Conservation (phyloP, 345 rosid species). For the Rhizophora apiculata region DNA sequence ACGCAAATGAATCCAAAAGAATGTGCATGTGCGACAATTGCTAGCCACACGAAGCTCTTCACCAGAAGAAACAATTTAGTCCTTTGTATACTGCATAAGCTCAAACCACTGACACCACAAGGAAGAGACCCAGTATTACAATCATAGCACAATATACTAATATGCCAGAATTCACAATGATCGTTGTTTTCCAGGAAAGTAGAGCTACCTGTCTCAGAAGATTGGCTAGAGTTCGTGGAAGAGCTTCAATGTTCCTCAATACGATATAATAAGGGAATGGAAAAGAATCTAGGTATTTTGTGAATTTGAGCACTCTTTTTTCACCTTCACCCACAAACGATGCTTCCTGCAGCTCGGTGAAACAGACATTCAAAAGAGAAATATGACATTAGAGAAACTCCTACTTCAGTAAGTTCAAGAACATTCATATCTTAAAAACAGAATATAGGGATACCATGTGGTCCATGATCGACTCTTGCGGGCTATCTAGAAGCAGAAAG, state of each 20-base stretch:
- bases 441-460: slow-evolving; percentile 42
- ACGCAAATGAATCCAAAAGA: no score
- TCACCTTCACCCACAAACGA: slow-evolving; percentile 34
- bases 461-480: slow-evolving; percentile 65
- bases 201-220: slow-evolving; percentile 77
- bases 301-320: slow-evolving; percentile 30
- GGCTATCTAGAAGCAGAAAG: slow-evolving; percentile 71
- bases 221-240: slow-evolving; percentile 83
- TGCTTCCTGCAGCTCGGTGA: slow-evolving; percentile 45
- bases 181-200: no score
- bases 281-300: slow-evolving; percentile 74
- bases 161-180: no score
- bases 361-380: not conserved
- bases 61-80: slow-evolving; percentile 20
- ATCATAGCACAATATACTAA: not conserved
- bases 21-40: no score
- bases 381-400: not conserved
- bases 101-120: slow-evolving; percentile 77
- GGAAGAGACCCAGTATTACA: not conserved
- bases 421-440: not conserved
- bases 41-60: not conserved
- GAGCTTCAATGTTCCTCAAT: slow-evolving; percentile 72
- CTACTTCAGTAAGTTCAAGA: not conserved
- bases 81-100: slow-evolving; percentile 71
- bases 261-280: slow-evolving; percentile 89